Percentiles rank a stretch among this genome's conserved stretches.
Evolutionary conservation across 495 filamentous ascomycete genomes (phyloP).

Genomic region (Clavariopsis aquatica): DNA sequence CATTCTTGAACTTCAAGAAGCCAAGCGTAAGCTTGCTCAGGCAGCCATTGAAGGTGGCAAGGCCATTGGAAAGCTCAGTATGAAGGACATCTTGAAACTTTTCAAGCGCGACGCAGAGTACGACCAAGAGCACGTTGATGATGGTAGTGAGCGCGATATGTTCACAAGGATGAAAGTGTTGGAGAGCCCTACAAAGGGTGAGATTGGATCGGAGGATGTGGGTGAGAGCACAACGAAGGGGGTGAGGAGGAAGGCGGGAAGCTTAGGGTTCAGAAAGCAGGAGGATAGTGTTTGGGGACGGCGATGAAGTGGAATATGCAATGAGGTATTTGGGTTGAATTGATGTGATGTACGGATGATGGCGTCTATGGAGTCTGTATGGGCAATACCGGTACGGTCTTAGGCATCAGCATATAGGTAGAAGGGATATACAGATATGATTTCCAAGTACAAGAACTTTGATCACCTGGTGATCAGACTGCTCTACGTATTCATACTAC

Average conservation of each 20-base stretch:
- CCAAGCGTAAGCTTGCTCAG: conserved; percentile 84
- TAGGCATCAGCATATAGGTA: background rate
- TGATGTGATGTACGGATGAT: background rate
- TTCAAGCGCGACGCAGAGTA: conserved; percentile 76
- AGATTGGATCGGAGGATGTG: background rate
- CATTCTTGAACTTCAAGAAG: conserved; percentile 87
- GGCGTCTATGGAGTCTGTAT: too few relatives aligned
- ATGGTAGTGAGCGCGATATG: conserved; percentile 16
- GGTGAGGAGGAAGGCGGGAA: conserved; percentile 25
- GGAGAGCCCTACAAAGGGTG: conserved; percentile 9
- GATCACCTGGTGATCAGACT: too few relatives aligned
- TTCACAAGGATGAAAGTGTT: conserved; percentile 27
- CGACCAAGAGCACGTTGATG: conserved; percentile 24
- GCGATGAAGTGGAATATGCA: conserved; percentile 13
- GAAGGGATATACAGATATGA: background rate
- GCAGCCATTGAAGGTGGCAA: conserved; percentile 78
- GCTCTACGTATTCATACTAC: too few relatives aligned
- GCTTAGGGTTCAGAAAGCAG: conserved; percentile 22
- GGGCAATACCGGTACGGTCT: background rate
- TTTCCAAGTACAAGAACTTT: too few relatives aligned
- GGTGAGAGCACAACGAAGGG: background rate
- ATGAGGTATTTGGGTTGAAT: background rate
- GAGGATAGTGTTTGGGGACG: conserved; percentile 35
- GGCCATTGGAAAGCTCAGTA: conserved; percentile 76
- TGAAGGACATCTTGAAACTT: conserved; percentile 90